Evolutionary conservation across 225 moss, liverwort and hornwort species (phyloP).

Genomic region (Neckera pumila): DNA sequence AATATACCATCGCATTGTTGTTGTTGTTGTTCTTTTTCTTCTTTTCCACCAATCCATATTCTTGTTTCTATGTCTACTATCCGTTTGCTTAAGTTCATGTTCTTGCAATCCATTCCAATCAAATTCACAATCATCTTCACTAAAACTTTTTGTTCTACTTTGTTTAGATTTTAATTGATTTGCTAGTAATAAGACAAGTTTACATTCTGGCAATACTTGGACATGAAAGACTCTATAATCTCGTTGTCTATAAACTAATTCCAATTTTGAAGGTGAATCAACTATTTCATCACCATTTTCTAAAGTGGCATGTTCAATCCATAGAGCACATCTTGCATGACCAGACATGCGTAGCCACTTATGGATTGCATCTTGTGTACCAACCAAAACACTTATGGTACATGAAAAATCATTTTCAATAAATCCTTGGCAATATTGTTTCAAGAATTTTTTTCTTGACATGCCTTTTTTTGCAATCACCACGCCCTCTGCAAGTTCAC

Average conservation of each 20-base stretch:
- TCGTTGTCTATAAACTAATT: conserved; percentile 52
- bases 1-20: conserved; percentile 6
- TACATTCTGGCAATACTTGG: conserved; percentile 22
- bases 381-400: conserved; percentile 39
- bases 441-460: conserved; percentile 13
- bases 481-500: conserved; percentile 36
- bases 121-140: background rate
- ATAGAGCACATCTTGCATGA: conserved; percentile 49
- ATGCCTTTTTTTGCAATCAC: conserved; percentile 29
- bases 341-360: conserved; percentile 57
- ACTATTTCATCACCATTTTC: background rate
- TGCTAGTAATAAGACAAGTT: background rate
- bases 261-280: conserved; percentile 11
- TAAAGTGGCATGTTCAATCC: conserved; percentile 9
- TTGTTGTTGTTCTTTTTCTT: no score
- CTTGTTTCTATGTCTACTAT: background rate
- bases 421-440: background rate
- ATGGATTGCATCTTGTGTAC: conserved; percentile 44
- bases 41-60: background rate
- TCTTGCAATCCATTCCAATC: background rate
- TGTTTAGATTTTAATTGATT: background rate
- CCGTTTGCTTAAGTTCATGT: background rate
- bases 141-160: background rate
- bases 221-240: conserved; percentile 17
- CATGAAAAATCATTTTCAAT: background rate